Evolutionary conservation across 192 early-diverging fungal genomes (phyloP).

Genomic region (Mortierella claussenii): DNA sequence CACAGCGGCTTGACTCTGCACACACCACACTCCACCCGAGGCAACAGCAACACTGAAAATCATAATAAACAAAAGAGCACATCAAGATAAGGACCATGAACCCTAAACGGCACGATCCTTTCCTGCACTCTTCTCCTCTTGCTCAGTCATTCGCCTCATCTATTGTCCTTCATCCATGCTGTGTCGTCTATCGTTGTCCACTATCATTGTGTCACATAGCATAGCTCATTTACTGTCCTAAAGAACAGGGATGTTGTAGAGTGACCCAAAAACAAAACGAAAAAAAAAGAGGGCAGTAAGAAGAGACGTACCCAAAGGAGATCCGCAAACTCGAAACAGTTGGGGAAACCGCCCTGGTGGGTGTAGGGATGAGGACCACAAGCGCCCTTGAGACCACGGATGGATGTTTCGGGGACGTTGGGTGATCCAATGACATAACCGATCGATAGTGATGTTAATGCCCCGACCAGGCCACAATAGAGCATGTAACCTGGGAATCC

Average conservation of each 20-base stretch:
- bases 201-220: neutral
- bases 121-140: too few species aligned
- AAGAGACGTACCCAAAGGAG: slow-evolving; percentile 32
- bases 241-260: neutral
- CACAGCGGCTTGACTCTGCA: too few species aligned
- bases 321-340: slow-evolving; percentile 31
- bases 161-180: too few species aligned
- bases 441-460: slow-evolving; percentile 54
- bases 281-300: neutral
- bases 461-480: slow-evolving; percentile 50
- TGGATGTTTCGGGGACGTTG: slow-evolving; percentile 56
- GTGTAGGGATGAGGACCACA: slow-evolving; percentile 12
- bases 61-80: neutral
- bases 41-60: too few species aligned
- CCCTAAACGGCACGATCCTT: too few species aligned
- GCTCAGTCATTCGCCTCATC: too few species aligned
- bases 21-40: too few species aligned
- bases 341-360: slow-evolving; percentile 9
- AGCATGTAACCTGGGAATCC: slow-evolving; percentile 55
- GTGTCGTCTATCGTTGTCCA: neutral
- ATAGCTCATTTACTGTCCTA: too few species aligned
- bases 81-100: too few species aligned
- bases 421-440: slow-evolving; percentile 60
- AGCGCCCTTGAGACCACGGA: slow-evolving; percentile 33
- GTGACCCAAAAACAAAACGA: neutral